Evolutionary conservation across 805 yeast species (phyloP).

Genomic region (Teunomyces kruisii): DNA sequence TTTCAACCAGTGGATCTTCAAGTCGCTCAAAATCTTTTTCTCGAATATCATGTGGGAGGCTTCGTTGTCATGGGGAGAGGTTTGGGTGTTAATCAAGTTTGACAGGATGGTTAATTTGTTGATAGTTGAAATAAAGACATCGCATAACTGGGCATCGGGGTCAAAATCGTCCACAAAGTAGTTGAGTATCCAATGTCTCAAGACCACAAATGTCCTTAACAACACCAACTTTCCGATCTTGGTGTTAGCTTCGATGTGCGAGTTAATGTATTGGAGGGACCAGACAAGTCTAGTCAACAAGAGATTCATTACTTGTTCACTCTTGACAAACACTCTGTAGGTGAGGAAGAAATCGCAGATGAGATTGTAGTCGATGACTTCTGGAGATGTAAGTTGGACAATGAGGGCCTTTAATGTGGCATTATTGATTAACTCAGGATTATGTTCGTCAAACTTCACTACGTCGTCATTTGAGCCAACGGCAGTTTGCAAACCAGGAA

Average conservation of each 20-base stretch:
- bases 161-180: constrained; percentile 80
- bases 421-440: constrained; percentile 32
- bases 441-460: constrained; percentile 35
- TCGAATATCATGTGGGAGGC: constrained; percentile 29
- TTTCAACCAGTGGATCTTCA: constrained; percentile 42
- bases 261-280: constrained; percentile 54
- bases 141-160: constrained; percentile 31
- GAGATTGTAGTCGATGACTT: constrained; percentile 70
- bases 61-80: constrained; percentile 4
- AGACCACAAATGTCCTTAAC: constrained; percentile 78
- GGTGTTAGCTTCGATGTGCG: constrained; percentile 21
- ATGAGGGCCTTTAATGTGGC: constrained; percentile 49
- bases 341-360: constrained; percentile 86
- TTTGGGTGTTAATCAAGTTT: constrained; percentile 20
- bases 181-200: constrained; percentile 88
- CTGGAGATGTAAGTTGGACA: constrained; percentile 68
- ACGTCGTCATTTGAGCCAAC: constrained; percentile 16
- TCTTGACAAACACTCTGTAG: constrained; percentile 65
- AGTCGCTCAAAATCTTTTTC: constrained; percentile 35
- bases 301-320: constrained; percentile 58
- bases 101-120: constrained; percentile 39
- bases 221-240: constrained; percentile 64
- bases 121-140: constrained; percentile 47
- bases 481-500: constrained; percentile 29
- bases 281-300: constrained; percentile 68